phyloP scores from a whole-genome alignment of 148 eudicot genomes.

The Spergularia bocconei region DNA sequence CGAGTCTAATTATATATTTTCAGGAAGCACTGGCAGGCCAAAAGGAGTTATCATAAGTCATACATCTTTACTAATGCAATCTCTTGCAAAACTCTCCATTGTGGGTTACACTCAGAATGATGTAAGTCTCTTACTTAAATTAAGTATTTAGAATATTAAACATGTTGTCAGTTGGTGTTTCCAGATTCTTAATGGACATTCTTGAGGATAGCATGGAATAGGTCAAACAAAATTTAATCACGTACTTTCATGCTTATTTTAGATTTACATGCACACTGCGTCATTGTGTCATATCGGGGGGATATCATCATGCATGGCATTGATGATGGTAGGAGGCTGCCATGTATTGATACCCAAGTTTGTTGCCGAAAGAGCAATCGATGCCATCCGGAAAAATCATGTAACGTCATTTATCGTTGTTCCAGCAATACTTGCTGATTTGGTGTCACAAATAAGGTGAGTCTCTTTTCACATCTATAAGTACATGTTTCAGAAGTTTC shows the following conservation, averaged over 20 bases:
- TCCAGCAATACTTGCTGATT: slow-evolving; percentile 83
- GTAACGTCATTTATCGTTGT: slow-evolving; percentile 86
- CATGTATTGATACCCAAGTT: slow-evolving; percentile 85
- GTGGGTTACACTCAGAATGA: slow-evolving; percentile 73
- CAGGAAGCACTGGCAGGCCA: slow-evolving; percentile 92
- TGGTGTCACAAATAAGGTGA: slow-evolving; percentile 63
- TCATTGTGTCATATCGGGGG: slow-evolving; percentile 98
- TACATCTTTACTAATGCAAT: slow-evolving; percentile 71
- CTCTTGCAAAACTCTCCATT: slow-evolving; percentile 76
- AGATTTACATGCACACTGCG: slow-evolving; percentile 91
- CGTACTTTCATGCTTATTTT: slow-evolving; percentile 5
- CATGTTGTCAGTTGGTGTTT: neutral
- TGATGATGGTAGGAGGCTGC: slow-evolving; percentile 87
- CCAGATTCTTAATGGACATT: neutral
- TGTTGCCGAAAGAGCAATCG: slow-evolving; percentile 58
- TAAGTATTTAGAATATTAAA: neutral
- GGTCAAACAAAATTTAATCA: neutral
- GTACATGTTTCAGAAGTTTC: neutral
- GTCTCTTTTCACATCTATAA: slow-evolving; percentile 6
- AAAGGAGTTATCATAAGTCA: slow-evolving; percentile 86
- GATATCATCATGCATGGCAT: slow-evolving; percentile 83
- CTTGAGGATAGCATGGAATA: neutral
- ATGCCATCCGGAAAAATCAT: slow-evolving; percentile 50
- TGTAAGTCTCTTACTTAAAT: slow-evolving; percentile 36
- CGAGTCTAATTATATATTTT: neutral